Evolutionary conservation across 345 rosid species (phyloP).

Genomic region (Zanthoxylum bungeanum): DNA sequence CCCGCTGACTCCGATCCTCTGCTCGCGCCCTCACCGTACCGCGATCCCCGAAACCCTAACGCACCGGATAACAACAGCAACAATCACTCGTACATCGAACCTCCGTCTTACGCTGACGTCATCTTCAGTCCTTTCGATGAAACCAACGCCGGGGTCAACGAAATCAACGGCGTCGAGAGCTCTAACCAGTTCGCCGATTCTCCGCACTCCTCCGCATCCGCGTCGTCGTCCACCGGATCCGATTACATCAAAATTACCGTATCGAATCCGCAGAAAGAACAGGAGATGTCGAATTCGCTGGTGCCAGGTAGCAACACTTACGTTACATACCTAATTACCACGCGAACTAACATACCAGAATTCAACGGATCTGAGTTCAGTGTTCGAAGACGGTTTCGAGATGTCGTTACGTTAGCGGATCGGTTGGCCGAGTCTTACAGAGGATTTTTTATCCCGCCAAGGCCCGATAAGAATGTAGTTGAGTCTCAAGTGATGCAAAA

Average conservation of each 20-base stretch:
- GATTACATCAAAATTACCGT: constrained; percentile 77
- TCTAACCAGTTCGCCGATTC: constrained; percentile 36
- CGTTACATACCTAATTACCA: constrained; percentile 72
- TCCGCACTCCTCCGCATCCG: constrained; percentile 44
- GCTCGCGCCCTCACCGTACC: constrained; percentile 41
- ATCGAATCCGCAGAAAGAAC: constrained; percentile 84
- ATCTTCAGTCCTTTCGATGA: constrained; percentile 82
- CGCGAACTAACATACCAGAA: constrained; percentile 76
- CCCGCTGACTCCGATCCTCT: constrained; percentile 83
- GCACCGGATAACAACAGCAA: constrained; percentile 22
- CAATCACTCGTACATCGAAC: constrained; percentile 63
- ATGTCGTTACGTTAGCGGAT: constrained; percentile 80
- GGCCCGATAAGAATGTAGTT: constrained; percentile 93
- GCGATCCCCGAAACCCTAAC: constrained; percentile 37
- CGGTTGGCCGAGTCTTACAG: constrained; percentile 76
- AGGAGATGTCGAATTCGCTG: constrained; percentile 63
- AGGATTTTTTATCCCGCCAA: constrained; percentile 81
- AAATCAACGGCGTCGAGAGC: constrained; percentile 59
- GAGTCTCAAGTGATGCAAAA: constrained; percentile 98
- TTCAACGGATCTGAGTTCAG: constrained; percentile 62
- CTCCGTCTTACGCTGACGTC: constrained; percentile 85
- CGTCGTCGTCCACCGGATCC: constrained; percentile 53
- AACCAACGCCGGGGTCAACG: constrained; percentile 30
- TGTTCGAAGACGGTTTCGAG: constrained; percentile 79
- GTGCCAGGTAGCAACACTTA: constrained; percentile 76